These are phyloP conservation scores for Favolaschia claudopus DNA, from an alignment of 768 basidiomycete species.

Conservation along the genomic window DNA sequence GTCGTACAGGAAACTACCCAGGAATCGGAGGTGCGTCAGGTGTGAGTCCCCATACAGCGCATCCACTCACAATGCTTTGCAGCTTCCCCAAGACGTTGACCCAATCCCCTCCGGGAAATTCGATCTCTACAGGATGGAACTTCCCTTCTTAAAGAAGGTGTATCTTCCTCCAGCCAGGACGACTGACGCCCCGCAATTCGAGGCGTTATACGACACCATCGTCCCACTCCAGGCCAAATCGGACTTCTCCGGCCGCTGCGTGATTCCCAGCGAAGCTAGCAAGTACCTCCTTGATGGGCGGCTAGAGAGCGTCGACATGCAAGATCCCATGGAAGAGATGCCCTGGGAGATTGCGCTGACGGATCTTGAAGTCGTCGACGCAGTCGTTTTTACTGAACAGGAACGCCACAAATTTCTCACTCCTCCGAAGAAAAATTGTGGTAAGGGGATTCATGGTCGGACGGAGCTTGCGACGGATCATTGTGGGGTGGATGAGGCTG, in stretches of 20 bases:
- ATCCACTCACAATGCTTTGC: no score
- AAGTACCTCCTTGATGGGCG: constrained; percentile 16
- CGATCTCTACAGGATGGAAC: constrained; percentile 47
- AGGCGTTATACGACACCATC: constrained; percentile 39
- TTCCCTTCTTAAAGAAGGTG: constrained; percentile 42
- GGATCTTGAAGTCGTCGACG: constrained; percentile 32
- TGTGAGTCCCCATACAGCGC: no score
- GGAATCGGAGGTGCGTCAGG: no score
- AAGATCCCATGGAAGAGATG: constrained; percentile 43
- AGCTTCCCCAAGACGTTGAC: no score
- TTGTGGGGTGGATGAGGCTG: constrained; percentile 44
- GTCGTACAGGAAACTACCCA: no score
- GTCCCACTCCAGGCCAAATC: constrained; percentile 44
- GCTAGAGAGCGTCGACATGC: constrained; percentile 34
- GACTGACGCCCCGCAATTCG: constrained; percentile 34
- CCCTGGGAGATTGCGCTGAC: constrained; percentile 41
- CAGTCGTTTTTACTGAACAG: constrained; percentile 35
- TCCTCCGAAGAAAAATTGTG: constrained; percentile 27
- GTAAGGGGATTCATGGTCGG: constrained; percentile 38
- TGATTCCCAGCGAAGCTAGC: constrained; percentile 25
- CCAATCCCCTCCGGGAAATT: constrained; percentile 40
- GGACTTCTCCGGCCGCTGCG: constrained; percentile 44
- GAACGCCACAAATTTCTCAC: constrained; percentile 35
- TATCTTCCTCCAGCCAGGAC: constrained; percentile 37
- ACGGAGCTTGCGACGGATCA: constrained; percentile 28